Percentiles rank a stretch among this genome's conserved stretches.
These are phyloP conservation scores for Aeminium ludgeri DNA, from an alignment of 495 filamentous ascomycete species.

Conservation along the genomic window DNA sequence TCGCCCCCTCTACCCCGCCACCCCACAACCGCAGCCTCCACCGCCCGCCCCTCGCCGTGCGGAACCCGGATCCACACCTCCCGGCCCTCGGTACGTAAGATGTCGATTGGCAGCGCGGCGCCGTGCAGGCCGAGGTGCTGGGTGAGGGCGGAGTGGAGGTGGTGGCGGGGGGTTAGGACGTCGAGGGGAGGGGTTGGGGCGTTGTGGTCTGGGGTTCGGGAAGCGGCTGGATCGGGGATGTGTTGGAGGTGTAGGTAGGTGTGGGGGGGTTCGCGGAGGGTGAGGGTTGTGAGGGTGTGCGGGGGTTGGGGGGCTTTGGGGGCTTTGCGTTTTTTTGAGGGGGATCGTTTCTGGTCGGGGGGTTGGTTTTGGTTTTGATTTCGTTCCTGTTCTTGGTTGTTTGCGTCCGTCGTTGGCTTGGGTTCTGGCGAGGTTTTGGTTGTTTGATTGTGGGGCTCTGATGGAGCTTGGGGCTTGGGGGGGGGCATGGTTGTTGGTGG, in stretches of 20 bases:
- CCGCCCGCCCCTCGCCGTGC: conserved; percentile 43
- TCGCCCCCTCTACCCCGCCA: conserved; percentile 32
- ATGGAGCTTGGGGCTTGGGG: no score
- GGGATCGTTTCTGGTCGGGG: no score
- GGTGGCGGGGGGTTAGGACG: conserved; percentile 52
- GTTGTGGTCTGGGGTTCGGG: conserved; percentile 15
- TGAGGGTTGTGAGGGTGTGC: conserved; percentile 15
- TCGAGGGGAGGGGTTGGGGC: conserved; percentile 33
- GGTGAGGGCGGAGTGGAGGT: conserved; percentile 53
- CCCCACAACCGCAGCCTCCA: conserved; percentile 51
- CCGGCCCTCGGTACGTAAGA: conserved; percentile 42
- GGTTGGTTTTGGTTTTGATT: no score
- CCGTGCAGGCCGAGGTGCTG: conserved; percentile 72
- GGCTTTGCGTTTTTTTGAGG: no score
- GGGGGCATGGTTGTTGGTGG: no score
- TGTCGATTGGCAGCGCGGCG: conserved; percentile 60
- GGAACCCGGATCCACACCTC: conserved; percentile 64
- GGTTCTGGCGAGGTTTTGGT: no score
- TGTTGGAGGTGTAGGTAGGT: conserved; percentile 24
- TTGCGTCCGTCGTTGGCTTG: no score
- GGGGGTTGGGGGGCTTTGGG: conserved; percentile 5
- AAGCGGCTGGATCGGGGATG: conserved; percentile 10
- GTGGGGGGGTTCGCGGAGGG: conserved; percentile 19
- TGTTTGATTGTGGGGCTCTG: no score
- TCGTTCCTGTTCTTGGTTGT: no score